phyloP scores from a whole-genome alignment of 2,329 filamentous ascomycete genomes.

The Cyphellophora europaea region DNA sequence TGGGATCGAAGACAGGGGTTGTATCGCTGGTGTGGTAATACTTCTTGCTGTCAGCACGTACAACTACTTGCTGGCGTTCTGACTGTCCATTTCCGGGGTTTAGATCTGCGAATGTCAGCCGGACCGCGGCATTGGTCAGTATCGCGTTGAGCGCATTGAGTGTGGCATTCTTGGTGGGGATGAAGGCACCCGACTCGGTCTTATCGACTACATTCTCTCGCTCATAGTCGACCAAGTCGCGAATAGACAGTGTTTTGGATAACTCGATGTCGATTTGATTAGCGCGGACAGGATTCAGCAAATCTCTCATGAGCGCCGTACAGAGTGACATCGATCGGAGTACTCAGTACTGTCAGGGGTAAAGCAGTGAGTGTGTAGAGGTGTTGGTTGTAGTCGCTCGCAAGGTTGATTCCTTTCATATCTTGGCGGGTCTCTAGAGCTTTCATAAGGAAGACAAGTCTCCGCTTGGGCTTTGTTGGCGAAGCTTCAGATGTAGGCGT shows the following conservation, averaged over 20 bases:
- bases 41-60: not conserved
- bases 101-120: not conserved
- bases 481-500: too few species aligned
- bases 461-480: not conserved
- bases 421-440: not conserved
- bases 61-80: not conserved
- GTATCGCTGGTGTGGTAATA: too few species aligned
- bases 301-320: not conserved
- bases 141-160: not conserved
- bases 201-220: too few species aligned
- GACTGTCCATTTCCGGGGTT: not conserved
- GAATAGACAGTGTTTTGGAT: too few species aligned
- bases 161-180: not conserved
- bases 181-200: too few species aligned
- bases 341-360: not conserved
- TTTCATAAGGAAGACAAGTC: not conserved
- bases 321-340: not conserved
- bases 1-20: slow-evolving; percentile 1
- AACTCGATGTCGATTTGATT: too few species aligned
- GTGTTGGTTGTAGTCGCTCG: not conserved
- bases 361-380: not conserved
- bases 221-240: too few species aligned
- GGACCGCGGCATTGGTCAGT: slow-evolving; percentile 2
- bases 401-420: not conserved
- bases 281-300: too few species aligned